Evolutionary conservation across 306 rosid genomes (phyloP).

Genomic region (Dicorynia guianensis): DNA sequence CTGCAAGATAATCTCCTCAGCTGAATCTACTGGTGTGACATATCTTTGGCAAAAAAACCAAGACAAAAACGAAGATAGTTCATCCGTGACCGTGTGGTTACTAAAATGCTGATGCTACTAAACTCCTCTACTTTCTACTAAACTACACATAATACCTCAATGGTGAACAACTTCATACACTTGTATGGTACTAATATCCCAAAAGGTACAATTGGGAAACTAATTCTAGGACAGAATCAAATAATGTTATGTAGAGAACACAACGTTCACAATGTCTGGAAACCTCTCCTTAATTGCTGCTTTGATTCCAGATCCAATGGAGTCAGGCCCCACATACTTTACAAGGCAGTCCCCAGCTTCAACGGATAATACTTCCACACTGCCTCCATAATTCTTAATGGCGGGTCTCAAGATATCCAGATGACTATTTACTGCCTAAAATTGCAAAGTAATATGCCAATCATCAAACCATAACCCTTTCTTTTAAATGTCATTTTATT

Average conservation of each 20-base stretch:
- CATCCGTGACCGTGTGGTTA: too few species aligned
- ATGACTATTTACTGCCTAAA: slow-evolving; percentile 85
- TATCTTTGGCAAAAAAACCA: neutral
- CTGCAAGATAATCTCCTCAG: neutral
- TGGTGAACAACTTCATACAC: neutral
- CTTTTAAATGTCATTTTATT: neutral
- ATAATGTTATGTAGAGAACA: slow-evolving; percentile 50
- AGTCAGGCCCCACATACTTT: slow-evolving; percentile 78
- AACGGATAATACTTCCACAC: slow-evolving; percentile 78
- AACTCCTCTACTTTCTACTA: neutral
- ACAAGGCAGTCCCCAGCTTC: slow-evolving; percentile 72
- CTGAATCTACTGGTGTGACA: neutral
- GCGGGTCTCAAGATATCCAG: slow-evolving; percentile 90
- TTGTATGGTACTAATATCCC: neutral
- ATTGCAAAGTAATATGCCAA: slow-evolving; percentile 17
- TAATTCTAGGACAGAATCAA: neutral
- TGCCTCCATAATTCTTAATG: slow-evolving; percentile 86
- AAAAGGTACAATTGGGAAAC: slow-evolving; percentile 1
- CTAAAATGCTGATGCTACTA: neutral
- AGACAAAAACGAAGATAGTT: too few species aligned
- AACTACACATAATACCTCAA: neutral
- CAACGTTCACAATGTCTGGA: slow-evolving; percentile 78
- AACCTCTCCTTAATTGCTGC: slow-evolving; percentile 95
- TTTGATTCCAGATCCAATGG: slow-evolving; percentile 89
- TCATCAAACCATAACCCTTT: neutral